Evolutionary conservation across 73 alveolate species (phyloP).

Genomic region (Paramecium bursaria): DNA sequence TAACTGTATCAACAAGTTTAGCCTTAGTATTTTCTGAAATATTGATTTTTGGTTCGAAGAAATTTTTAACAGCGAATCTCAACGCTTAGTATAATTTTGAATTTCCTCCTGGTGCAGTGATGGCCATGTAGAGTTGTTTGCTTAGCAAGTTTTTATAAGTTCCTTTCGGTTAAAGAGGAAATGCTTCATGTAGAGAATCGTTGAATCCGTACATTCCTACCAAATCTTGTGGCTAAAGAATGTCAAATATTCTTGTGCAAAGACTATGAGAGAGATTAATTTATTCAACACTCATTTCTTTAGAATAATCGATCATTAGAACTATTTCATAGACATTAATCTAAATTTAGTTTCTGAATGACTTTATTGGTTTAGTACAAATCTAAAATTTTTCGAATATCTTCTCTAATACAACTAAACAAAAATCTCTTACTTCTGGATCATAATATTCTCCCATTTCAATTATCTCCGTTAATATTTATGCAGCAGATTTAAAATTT

Average conservation of each 20-base stretch:
- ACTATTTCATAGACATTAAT: constrained; percentile 37
- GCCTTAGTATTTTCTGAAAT: background rate
- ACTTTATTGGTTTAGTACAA: constrained; percentile 15
- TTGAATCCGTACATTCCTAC: constrained; percentile 56
- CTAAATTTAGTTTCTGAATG: background rate
- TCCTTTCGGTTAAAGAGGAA: constrained; percentile 47
- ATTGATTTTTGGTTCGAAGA: constrained; percentile 42
- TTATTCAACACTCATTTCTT: constrained; percentile 33
- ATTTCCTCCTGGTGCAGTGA: constrained; percentile 55
- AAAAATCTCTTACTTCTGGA: constrained; percentile 60
- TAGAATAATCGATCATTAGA: constrained; percentile 32
- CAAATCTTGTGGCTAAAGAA: constrained; percentile 42
- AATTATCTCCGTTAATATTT: constrained; percentile 19
- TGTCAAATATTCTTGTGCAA: constrained; percentile 1
- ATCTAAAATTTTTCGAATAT: constrained; percentile 1
- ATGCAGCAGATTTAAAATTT: constrained; percentile 23
- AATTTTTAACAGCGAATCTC: constrained; percentile 13
- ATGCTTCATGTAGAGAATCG: constrained; percentile 53
- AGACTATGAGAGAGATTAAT: constrained; percentile 43
- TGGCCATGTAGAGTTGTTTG: constrained; percentile 48
- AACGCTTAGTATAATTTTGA: constrained; percentile 27
- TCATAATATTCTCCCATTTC: constrained; percentile 52
- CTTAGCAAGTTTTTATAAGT: constrained; percentile 49
- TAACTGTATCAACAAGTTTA: background rate
- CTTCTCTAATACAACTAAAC: constrained; percentile 41